Conservation (phyloP, 345 rosid species). For the Ceriops decandra region DNA sequence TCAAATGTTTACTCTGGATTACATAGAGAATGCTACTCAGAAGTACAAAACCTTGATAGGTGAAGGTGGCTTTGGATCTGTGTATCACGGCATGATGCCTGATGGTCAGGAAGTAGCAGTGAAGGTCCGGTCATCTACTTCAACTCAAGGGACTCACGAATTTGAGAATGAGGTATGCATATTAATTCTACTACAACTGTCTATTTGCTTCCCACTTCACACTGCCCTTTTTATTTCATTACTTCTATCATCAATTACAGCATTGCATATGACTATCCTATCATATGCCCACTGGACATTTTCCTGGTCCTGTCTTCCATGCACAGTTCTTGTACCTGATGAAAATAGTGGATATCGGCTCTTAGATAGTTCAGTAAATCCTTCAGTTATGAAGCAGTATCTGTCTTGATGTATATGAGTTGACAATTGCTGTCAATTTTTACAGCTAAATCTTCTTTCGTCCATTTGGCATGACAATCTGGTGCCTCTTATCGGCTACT, state of each 20-base stretch:
- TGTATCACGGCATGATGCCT: slow-evolving; percentile 23
- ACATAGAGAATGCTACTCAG: slow-evolving; percentile 46
- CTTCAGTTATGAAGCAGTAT: too few species aligned
- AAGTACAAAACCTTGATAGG: slow-evolving; percentile 33
- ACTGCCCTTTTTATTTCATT: background rate
- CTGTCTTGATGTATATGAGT: background rate
- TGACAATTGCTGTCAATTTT: slow-evolving; percentile 10
- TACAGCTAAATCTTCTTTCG: slow-evolving; percentile 65
- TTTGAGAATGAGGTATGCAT: slow-evolving; percentile 31
- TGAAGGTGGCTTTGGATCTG: slow-evolving; percentile 35
- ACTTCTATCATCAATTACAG: background rate
- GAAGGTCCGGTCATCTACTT: slow-evolving; percentile 33
- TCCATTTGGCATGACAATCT: slow-evolving; percentile 56
- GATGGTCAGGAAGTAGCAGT: slow-evolving; percentile 35
- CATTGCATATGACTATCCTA: background rate
- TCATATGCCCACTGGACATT: background rate
- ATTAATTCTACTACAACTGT: background rate
- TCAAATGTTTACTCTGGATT: slow-evolving; percentile 38
- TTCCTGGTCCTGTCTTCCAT: background rate
- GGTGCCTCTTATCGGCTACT: slow-evolving; percentile 67
- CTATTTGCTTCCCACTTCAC: background rate
- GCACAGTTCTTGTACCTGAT: background rate
- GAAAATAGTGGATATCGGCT: background rate
- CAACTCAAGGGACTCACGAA: slow-evolving; percentile 32
- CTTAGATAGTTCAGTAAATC: background rate